Evolutionary conservation across 768 basidiomycete genomes (phyloP), one percentile per base, ranked within the genome.

Genomic region (Boletus speciosus): DNA sequence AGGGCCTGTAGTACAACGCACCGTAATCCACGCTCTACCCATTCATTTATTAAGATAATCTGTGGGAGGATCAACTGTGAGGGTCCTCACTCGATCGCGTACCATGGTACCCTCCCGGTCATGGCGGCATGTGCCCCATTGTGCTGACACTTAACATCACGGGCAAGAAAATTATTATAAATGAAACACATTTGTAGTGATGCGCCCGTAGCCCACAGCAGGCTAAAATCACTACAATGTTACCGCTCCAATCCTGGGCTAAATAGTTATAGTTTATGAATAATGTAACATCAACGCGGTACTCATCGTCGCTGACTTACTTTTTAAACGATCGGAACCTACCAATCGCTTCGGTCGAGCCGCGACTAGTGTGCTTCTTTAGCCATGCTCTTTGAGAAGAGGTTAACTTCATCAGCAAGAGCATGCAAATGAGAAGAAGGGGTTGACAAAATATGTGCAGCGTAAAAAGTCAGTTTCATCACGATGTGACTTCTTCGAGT

Each of bases 391-490:
- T 62, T 59, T 10, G 69, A 69, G 15, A 62, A 62, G 35, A 69
- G 66, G 27, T 52, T 15, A 4, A 73, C 52, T 54, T 86, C 81
- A 32, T 77, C 72, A 9, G 77, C 69, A 35, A 84, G 65, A 9
- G 64, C 62, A 45, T 64, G 66, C 42, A 86, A 63, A 41, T 76
- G 61, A 4, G 60, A 57, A 39, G 73, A 60, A 1, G 85, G 79
- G n/a, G 74, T 78, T 1, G 79, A 74, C 21, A 81, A 54, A 7
- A 84, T 65, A 59, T 85, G 80, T 7, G 84, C 86, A 5, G 81
- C 81, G 58, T 91, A 92, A 70, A 86, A 92, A 14, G 75, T 67
- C 25, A 90, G 59, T 70, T 90, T 92, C 59, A 81, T 81, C 9
- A 74, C 66, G 46, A 81, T 67, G 60, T 79, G 80, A 47, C 58